Conservation (phyloP, 1,284 basidiomycete genomes). For the Paramarasmius palmivorus region DNA sequence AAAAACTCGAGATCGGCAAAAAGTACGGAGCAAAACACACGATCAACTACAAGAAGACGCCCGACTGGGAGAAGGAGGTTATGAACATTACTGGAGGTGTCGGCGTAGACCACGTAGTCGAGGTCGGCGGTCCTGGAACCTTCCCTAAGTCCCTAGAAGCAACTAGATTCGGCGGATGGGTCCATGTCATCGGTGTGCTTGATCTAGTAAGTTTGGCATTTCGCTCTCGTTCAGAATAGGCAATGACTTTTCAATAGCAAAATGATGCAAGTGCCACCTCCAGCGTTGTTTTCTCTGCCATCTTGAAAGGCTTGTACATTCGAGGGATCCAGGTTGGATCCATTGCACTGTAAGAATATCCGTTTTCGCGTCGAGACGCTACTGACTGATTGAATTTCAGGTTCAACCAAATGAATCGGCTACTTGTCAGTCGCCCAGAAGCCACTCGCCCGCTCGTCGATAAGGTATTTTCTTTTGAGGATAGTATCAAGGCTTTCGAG, state of each 20-base stretch:
- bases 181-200: constrained; percentile 52
- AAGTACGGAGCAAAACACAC: constrained; percentile 49
- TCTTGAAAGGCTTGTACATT: neutral
- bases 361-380: neutral
- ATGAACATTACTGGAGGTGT: constrained; percentile 48
- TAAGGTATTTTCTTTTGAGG: constrained; percentile 41
- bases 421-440: constrained; percentile 27
- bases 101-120: constrained; percentile 61
- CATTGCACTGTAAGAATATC: constrained; percentile 17
- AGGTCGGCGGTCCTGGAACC: constrained; percentile 57
- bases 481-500: constrained; percentile 39
- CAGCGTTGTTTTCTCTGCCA: too few relatives aligned
- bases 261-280: constrained; percentile 5
- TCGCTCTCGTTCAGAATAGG: too few relatives aligned
- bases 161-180: constrained; percentile 41
- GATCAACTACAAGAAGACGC: constrained; percentile 59
- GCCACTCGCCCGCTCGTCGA: constrained; percentile 41
- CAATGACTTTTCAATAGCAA: too few relatives aligned
- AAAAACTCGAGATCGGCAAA: constrained; percentile 50
- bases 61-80: constrained; percentile 57
- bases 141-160: constrained; percentile 44
- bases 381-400: constrained; percentile 23
- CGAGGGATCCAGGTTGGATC: constrained; percentile 25
- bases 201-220: constrained; percentile 34
- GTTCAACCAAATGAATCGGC: constrained; percentile 43